Percentiles rank a stretch among this genome's conserved stretches.
Evolutionary conservation across 2,329 filamentous ascomycete species (phyloP).

Genomic region (Fusarium vanettenii): DNA sequence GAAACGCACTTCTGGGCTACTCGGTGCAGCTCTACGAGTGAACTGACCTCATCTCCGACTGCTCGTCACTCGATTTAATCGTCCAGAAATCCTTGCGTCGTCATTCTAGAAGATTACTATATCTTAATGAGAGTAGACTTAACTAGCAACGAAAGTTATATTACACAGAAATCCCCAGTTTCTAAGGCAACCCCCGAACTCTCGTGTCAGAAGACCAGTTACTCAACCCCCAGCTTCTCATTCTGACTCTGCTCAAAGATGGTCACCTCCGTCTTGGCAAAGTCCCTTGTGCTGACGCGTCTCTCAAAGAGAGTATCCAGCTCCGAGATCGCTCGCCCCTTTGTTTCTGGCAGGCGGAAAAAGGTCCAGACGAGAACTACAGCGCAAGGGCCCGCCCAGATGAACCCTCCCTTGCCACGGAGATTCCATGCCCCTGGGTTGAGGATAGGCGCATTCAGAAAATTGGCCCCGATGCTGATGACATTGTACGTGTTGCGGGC

Average conservation of each 20-base stretch:
- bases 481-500: neutral
- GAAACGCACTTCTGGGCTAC: neutral
- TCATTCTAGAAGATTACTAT: neutral
- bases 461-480: neutral
- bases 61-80: neutral
- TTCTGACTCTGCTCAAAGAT: neutral
- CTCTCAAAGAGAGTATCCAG: neutral
- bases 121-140: neutral
- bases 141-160: neutral
- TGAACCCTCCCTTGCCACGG: neutral
- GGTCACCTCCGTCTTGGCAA: neutral
- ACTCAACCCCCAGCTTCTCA: neutral
- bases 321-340: neutral
- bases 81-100: neutral
- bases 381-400: neutral
- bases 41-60: neutral
- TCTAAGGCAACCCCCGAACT: neutral
- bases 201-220: neutral
- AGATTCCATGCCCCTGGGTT: neutral
- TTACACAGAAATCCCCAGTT: neutral
- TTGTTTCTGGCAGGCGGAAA: neutral
- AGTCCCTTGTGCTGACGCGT: neutral
- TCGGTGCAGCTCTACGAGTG: neutral
- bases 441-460: neutral
- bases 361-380: neutral